Base-by-base conservation (phyloP, 768 basidiomycete genomes). In the Trametes sanguinea region DNA sequence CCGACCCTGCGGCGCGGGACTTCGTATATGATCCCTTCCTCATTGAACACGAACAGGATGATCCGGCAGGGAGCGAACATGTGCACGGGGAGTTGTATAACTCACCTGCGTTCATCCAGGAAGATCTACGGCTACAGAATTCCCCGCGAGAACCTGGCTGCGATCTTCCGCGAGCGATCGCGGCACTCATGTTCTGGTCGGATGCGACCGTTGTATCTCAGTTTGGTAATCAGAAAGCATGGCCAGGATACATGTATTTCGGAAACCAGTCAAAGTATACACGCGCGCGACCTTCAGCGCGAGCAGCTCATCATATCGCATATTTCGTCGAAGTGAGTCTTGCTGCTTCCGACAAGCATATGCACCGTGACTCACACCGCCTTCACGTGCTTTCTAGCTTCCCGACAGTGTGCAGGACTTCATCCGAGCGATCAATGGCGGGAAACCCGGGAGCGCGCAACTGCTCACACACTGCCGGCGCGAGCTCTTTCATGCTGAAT, bases 201-300 rank as follows among this genome's bases (percentile, higher is more conserved):
- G 75, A 77, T 62, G 13, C 66, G 2, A 76, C 73, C 3, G 72
- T 73, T 11, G 62, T 77, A 0, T 63, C 74, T 1, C 45, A 61
- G 2, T 77, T 77, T 63, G 73, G 77, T 1, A 54, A 69, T 2
- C 67, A 69, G 17, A 56, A 47, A 17, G 50, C 64, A 2, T 82
- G 79, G 81, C 79, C 78, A 6, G 29, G 76, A 0, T 81, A 81
- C 60, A 50, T 75, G 1, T 76, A 55, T 46, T 69, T 77, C n/a
- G 78, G 76, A 0, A 81, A 80, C 55, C 69, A 75, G 13, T 78
- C 78, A 0, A 83, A 83, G 65, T 80, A 80, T 50, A 57, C 68
- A 3, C 68, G 72, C 1, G 63, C 61, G 7, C 61, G 67, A 10
- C 77, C 76, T 3, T 67, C 64, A 22, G 69, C 72, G 3, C 44